These are phyloP conservation scores for Leccinellum luteum DNA, from an alignment of 768 basidiomycete genomes.

Conservation along the genomic window DNA sequence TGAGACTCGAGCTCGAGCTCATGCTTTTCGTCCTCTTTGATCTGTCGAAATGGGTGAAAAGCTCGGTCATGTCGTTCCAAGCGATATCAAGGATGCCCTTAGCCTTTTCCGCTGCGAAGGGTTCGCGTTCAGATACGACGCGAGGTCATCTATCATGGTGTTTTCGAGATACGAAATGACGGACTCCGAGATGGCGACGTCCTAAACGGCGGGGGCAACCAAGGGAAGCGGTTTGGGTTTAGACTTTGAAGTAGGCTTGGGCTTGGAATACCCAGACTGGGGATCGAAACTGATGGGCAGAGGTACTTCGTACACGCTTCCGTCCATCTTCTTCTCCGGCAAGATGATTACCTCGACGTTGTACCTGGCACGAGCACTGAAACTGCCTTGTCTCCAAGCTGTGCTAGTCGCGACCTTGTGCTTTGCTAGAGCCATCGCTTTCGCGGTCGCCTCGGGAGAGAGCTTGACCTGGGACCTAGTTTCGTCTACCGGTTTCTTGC, in stretches of 20 bases:
- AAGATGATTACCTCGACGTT: slow-evolving; percentile 30
- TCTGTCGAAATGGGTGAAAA: slow-evolving; percentile 73
- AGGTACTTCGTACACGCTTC: slow-evolving; percentile 54
- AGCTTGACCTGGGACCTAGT: slow-evolving; percentile 44
- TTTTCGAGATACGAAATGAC: slow-evolving; percentile 88
- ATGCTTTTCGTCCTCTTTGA: slow-evolving; percentile 74
- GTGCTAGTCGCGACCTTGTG: slow-evolving; percentile 44
- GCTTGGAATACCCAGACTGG: slow-evolving; percentile 81
- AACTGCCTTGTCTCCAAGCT: slow-evolving; percentile 62
- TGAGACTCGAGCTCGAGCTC: too few species aligned
- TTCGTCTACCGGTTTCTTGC: slow-evolving; percentile 39
- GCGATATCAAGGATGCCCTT: slow-evolving; percentile 76
- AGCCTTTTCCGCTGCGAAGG: slow-evolving; percentile 65
- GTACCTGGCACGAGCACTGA: too few species aligned
- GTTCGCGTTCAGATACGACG: slow-evolving; percentile 75
- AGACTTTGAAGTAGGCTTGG: slow-evolving; percentile 46
- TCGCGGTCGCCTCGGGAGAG: slow-evolving; percentile 27
- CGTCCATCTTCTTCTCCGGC: slow-evolving; percentile 24
- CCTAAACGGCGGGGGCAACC: slow-evolving; percentile 75
- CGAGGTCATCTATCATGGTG: slow-evolving; percentile 91
- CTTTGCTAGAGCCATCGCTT: slow-evolving; percentile 41
- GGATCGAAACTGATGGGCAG: slow-evolving; percentile 94
- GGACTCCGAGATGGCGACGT: slow-evolving; percentile 77
- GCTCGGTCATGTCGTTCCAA: slow-evolving; percentile 72
- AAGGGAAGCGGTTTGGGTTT: slow-evolving; percentile 57